Percentiles rank a stretch among this genome's conserved stretches.
phyloP scores from a whole-genome alignment of 2,329 filamentous ascomycete species.

The Aspergillus sp. region DNA sequence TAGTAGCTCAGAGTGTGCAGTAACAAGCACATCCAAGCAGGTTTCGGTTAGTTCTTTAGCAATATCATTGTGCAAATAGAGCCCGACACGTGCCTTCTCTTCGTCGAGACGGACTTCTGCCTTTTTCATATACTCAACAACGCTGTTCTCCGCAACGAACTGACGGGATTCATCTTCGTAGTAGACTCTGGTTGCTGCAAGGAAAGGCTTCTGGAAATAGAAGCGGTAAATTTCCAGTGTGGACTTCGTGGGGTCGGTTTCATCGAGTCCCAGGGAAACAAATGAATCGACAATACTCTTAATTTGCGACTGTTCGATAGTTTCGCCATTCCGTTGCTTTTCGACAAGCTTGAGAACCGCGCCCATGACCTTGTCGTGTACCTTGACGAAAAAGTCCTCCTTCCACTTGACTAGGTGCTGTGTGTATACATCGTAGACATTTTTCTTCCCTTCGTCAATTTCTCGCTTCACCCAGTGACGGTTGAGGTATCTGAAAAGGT shows the following conservation, averaged over 20 bases:
- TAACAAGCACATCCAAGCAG: conserved; percentile 86
- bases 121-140: conserved; percentile 99
- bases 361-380: conserved; percentile 87
- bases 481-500: conserved; percentile 94
- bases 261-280: conserved; percentile 89
- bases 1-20: conserved; percentile 79
- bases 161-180: conserved; percentile 91
- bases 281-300: conserved; percentile 97
- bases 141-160: conserved; percentile 93
- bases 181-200: conserved; percentile 78
- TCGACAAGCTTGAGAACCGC: conserved; percentile 93
- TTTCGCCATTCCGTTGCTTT: conserved; percentile 96
- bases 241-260: conserved; percentile 87
- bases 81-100: conserved; percentile 87
- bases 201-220: conserved; percentile 91
- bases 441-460: conserved; percentile 98
- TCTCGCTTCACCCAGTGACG: conserved; percentile 98
- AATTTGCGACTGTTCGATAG: conserved; percentile 94
- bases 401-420: conserved; percentile 96
- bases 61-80: conserved; percentile 92
- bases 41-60: conserved; percentile 77
- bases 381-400: conserved; percentile 79
- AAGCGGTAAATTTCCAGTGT: conserved; percentile 92
- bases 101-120: conserved; percentile 85
- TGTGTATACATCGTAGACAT: conserved; percentile 97